Conservation (phyloP, 768 basidiomycete species). For the Suillus bovinus region DNA sequence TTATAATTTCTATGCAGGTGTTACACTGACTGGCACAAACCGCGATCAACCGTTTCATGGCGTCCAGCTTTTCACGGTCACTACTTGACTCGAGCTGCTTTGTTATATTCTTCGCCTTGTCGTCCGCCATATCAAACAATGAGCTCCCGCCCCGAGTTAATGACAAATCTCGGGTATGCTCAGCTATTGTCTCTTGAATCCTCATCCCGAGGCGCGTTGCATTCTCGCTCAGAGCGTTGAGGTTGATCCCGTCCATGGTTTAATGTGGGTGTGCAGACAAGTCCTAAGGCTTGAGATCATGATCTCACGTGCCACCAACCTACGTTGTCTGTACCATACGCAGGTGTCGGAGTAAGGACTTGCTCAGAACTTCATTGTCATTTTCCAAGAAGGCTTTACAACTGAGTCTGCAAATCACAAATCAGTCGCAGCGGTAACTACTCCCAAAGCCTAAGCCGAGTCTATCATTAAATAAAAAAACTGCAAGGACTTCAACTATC, state of each 20-base stretch:
- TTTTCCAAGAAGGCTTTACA: not conserved
- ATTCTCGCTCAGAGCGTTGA: constrained; percentile 67
- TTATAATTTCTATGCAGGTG: constrained; percentile 5
- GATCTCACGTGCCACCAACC: not conserved
- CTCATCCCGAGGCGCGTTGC: constrained; percentile 81
- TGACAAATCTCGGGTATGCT: constrained; percentile 73
- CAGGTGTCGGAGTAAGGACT: not conserved
- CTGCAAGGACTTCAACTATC: constrained; percentile 10
- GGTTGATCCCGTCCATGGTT: constrained; percentile 35
- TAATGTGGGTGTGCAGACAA: constrained; percentile 5
- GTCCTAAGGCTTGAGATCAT: not conserved
- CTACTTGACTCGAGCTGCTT: constrained; percentile 86
- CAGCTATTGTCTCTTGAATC: constrained; percentile 80
- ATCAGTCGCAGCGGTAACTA: not conserved
- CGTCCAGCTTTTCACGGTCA: constrained; percentile 91
- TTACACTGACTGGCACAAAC: constrained; percentile 48
- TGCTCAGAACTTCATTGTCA: not conserved
- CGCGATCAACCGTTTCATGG: constrained; percentile 92
- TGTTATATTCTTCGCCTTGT: constrained; percentile 79
- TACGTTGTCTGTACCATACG: too few relatives aligned
- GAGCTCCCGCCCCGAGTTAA: constrained; percentile 56
- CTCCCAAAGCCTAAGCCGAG: not conserved
- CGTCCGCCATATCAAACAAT: constrained; percentile 71
- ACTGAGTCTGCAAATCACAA: not conserved
- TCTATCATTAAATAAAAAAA: constrained; percentile 4